Evolutionary conservation across 176 grass and related monocot genomes (phyloP), one percentile per base, ranked within the genome.

Genomic region (Aegilops speltoides): DNA sequence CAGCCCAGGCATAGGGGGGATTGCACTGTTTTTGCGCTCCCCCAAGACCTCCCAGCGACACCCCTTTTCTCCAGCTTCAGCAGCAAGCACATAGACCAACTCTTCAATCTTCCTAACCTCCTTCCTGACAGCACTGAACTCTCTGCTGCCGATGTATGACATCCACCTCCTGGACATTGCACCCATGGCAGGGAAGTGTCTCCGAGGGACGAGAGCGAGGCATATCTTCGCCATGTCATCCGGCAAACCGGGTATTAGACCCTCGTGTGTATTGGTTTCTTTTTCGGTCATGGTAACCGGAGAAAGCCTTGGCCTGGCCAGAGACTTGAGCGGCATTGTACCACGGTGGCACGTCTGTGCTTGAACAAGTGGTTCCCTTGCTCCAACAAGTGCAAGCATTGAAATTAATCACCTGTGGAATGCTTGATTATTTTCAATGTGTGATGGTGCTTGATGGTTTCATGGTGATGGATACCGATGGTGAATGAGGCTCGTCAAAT

Each of bases 81-180:
- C 68, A 0, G 84, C 86, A 7, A 98, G 83, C 28, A 93, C 81
- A 81, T 86, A 98, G 33, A 98, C 63, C 78, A 88, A 89, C 63
- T 91, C 93, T 43, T 95, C 91, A 63, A 90, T 64, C 78, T 67
- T 92, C 14, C 34, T 26, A 2, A 67, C 78, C 63, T 95, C 89
- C 76, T 88, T 91, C 28, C 95, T 93, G 8, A 95, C 68, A 65
- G 73, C 29, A 4, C 83, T 88, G 8, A 95, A 87, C 46, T 95
- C 95, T 64, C 64, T 89, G 83, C 91, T 93, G 78, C 68, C 72
- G 29, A 98, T 86, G 38, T 90, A 98, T 10, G 74, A 36, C 77
- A 82, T 91, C 95, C 95, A 98, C 25, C 77, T 85, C 85, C 81
- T 95, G n/a, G 90, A 95, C 76, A 98, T 91, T 28, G 83, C 73